A percentile compares a stretch with the other conserved stretches of the same genome.
phyloP scores from a whole-genome alignment of 2,329 filamentous ascomycete genomes.

The Aaosphaeria arxii region DNA sequence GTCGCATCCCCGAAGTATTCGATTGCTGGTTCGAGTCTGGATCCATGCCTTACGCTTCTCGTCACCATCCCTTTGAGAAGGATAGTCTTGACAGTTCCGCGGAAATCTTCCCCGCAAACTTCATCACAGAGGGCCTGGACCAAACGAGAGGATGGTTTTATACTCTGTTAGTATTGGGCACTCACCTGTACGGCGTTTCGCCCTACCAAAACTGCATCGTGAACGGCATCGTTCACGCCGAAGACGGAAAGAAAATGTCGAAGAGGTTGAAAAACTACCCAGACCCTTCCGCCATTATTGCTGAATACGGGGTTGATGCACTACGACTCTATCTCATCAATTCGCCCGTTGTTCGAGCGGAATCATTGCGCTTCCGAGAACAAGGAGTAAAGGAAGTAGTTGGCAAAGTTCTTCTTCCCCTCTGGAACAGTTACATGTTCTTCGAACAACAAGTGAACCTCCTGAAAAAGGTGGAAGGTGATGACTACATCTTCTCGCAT shows the following conservation, averaged over 20 bases:
- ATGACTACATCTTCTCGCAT: conserved; percentile 68
- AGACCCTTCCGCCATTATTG: conserved; percentile 77
- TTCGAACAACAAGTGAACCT: conserved; percentile 85
- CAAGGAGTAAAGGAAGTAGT: conserved; percentile 91
- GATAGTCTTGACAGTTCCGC: conserved; percentile 66
- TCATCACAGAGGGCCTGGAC: conserved; percentile 89
- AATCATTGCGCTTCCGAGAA: conserved; percentile 89
- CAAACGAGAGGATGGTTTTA: conserved; percentile 98
- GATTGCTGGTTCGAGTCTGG: conserved; percentile 98
- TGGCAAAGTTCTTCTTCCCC: conserved; percentile 80
- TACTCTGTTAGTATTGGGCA: conserved; percentile 82
- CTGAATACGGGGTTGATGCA: conserved; percentile 86
- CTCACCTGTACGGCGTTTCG: conserved; percentile 77
- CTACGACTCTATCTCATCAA: conserved; percentile 95
- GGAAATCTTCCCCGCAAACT: conserved; percentile 82
- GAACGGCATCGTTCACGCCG: conserved; percentile 88
- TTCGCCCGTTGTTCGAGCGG: conserved; percentile 87
- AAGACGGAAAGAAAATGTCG: conserved; percentile 98
- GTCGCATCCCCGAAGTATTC: conserved; percentile 82
- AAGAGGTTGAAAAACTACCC: conserved; percentile 96
- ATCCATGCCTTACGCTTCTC: conserved; percentile 89
- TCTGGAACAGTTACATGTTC: conserved; percentile 98
- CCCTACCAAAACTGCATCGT: conserved; percentile 97
- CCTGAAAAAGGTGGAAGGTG: conserved; percentile 77
- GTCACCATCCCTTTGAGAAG: conserved; percentile 91